Conservation (phyloP, 192 early-diverging fungal genomes). For the Cladochytrium replicatum region DNA sequence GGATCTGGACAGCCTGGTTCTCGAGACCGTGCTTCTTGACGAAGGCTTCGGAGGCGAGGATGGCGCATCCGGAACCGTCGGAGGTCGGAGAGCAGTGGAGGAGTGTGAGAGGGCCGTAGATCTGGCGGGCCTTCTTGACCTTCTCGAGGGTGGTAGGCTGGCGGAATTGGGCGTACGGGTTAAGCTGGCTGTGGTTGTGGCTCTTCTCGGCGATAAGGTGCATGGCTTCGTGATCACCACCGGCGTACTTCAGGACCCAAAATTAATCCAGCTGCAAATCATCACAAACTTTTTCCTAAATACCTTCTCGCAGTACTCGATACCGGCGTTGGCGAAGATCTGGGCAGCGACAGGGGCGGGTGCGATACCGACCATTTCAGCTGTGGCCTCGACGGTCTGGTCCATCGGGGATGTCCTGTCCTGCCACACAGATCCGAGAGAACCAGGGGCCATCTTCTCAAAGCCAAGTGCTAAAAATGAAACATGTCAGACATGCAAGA, state of each 20-base stretch:
- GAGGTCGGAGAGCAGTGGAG: constrained; percentile 70
- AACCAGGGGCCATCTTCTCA: constrained; percentile 52
- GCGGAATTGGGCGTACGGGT: constrained; percentile 66
- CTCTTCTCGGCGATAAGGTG: constrained; percentile 66
- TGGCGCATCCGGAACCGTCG: constrained; percentile 55
- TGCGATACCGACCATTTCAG: constrained; percentile 42
- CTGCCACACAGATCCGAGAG: constrained; percentile 32
- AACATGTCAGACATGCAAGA: too few relatives aligned
- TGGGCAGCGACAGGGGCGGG: constrained; percentile 54
- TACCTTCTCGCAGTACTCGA: constrained; percentile 56
- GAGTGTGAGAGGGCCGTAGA: constrained; percentile 61
- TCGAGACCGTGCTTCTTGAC: constrained; percentile 46
- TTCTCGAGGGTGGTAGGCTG: constrained; percentile 51
- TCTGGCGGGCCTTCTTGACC: constrained; percentile 44
- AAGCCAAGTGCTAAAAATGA: constrained; percentile 70
- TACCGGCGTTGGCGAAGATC: constrained; percentile 64
- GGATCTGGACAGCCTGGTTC: constrained; percentile 58
- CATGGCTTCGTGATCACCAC: constrained; percentile 44
- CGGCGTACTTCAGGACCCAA: too few relatives aligned
- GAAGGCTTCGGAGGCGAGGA: constrained; percentile 57
- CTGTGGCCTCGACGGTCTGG: constrained; percentile 44
- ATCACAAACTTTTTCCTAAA: too few relatives aligned
- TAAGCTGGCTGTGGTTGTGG: constrained; percentile 55
- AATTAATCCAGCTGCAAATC: too few relatives aligned
- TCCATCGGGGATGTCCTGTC: constrained; percentile 61